Evolutionary conservation across 805 yeast genomes (phyloP), one percentile per base, ranked within the genome.

Genomic region (Zygoascus tannicola): DNA sequence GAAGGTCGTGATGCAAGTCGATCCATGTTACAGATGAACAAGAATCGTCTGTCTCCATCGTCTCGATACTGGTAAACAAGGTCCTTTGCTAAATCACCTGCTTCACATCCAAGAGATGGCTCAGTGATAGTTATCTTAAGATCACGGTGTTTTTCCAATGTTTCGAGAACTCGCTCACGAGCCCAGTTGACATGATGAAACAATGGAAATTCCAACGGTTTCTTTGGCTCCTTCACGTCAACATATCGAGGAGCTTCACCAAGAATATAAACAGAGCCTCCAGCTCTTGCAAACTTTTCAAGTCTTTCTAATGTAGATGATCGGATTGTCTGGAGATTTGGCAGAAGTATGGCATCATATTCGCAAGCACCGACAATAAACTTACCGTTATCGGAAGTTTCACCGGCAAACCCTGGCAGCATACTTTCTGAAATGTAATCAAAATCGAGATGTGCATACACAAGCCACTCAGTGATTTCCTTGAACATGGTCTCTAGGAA

Each of bases 401-500:
- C 30, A 23, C 20, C 28, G 35, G 18, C 14, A 14, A 15, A 23
- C 3, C 30, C 44, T 5, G 40, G 38, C 5, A 42, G 35, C 22
- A 42, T 15, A 4, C 40, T 35, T 36, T 42, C 44, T 2, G 44
- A n/a, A 23, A 42, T 35, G 35, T 35, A 42, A 26, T 42, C 44
- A 20, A 42, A 42, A 22, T 42, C 44, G 10, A 42, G 35, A 14
- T 23, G 14, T 4, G 35, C 44, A 28, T 35, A 42, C 7, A 42
- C 16, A 15, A 42, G 35, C 44, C 44, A 42, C 16, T 22, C 4
- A 5, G 15, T 14, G 16, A 36, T 12, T 4, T 35, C 15, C 10
- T 42, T 40, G 28, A 42, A 42, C 20, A 19, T 20, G 22, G 22
- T 18, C 23, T 42, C 35, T n/a, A 16, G 26, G 30, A 35, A 39